Percentiles rank a stretch among this genome's conserved stretches.
Conservation (phyloP, 768 basidiomycete species). For the Lentinula edodes region DNA sequence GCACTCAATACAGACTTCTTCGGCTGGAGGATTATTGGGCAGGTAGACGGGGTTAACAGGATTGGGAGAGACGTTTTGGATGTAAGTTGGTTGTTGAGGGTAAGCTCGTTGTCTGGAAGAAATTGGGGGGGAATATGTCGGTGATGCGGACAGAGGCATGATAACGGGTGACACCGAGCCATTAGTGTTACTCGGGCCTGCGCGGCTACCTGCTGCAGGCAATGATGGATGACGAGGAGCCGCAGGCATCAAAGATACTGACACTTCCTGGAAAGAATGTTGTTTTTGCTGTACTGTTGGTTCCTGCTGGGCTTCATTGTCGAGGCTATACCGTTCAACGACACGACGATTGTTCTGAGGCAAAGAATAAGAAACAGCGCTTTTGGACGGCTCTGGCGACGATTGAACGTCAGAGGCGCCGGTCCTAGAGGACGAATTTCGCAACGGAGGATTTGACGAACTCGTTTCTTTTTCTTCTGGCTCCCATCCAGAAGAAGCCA, state of each 20-base stretch:
- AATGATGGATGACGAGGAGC: conserved; percentile 40
- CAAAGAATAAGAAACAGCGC: conserved; percentile 38
- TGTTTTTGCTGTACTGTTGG: conserved; percentile 19
- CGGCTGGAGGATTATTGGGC: conserved; percentile 50
- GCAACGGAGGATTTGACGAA: neutral
- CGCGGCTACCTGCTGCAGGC: conserved; percentile 28
- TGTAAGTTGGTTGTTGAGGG: conserved; percentile 74
- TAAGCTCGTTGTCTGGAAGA: conserved; percentile 63
- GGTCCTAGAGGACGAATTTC: neutral
- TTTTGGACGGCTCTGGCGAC: conserved; percentile 31
- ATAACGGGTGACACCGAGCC: conserved; percentile 36
- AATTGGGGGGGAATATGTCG: conserved; percentile 58
- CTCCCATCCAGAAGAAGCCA: conserved; percentile 10
- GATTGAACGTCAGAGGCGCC: conserved; percentile 26
- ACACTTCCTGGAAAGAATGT: conserved; percentile 13
- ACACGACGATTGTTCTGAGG: conserved; percentile 41
- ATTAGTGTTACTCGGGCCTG: conserved; percentile 21
- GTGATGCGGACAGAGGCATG: conserved; percentile 51
- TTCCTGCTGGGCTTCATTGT: conserved; percentile 29
- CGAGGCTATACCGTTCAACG: conserved; percentile 47
- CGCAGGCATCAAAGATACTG: conserved; percentile 30
- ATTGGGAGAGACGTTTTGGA: conserved; percentile 47
- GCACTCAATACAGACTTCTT: conserved; percentile 94
- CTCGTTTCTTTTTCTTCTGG: neutral
- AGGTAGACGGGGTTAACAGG: conserved; percentile 60